These are phyloP conservation scores for Anisogramma anomala DNA, from an alignment of 2,329 filamentous ascomycete genomes.

Conservation along the genomic window DNA sequence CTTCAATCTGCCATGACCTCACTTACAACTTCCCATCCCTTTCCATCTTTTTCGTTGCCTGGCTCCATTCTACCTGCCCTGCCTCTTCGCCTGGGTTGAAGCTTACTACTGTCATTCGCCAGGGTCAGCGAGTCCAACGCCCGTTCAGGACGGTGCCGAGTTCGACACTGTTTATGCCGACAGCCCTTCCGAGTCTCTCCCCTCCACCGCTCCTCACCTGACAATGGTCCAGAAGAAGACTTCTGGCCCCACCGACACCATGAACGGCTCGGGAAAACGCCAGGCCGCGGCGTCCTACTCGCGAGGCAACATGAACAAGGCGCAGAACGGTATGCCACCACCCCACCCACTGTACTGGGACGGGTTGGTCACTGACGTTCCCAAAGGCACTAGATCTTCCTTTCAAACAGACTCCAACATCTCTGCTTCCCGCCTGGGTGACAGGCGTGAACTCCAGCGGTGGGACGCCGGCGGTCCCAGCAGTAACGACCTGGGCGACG, in stretches of 20 bases:
- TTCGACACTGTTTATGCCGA: constrained; percentile 23
- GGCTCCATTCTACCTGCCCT: neutral
- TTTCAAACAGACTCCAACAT: constrained; percentile 89
- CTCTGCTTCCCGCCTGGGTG: constrained; percentile 56
- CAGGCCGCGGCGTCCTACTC: constrained; percentile 24
- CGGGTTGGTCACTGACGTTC: constrained; percentile 8
- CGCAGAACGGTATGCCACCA: constrained; percentile 27
- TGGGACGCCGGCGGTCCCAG: constrained; percentile 56
- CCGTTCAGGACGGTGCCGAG: constrained; percentile 20
- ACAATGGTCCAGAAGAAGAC: constrained; percentile 26
- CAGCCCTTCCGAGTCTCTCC: constrained; percentile 17
- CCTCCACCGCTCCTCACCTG: constrained; percentile 18
- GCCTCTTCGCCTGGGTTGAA: constrained; percentile 1
- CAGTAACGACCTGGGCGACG: constrained; percentile 33
- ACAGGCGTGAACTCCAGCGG: constrained; percentile 65
- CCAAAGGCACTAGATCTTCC: constrained; percentile 48
- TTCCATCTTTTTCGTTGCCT: neutral
- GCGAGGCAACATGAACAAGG: constrained; percentile 25
- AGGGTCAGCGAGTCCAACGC: constrained; percentile 24
- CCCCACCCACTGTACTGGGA: neutral
- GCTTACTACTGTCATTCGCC: constrained; percentile 9
- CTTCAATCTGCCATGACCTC: constrained; percentile 11
- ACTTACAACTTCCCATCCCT: constrained; percentile 1
- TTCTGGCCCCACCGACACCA: constrained; percentile 19
- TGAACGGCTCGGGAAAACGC: constrained; percentile 22